Base-by-base conservation (phyloP, 441 rosid species). In the Iberis amara region DNA sequence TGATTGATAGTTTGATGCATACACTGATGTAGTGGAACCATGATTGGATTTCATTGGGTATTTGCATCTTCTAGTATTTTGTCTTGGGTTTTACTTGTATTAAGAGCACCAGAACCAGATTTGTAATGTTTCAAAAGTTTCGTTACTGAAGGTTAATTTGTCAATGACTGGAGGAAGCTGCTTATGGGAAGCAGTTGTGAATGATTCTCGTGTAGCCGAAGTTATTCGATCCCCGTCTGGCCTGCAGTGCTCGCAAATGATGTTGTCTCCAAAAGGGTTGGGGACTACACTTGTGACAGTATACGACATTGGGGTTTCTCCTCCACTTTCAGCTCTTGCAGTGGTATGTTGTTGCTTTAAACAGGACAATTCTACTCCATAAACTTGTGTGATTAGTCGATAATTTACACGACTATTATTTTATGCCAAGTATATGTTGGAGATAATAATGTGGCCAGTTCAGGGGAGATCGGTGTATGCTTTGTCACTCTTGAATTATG, bases 91-190 rank as follows among this genome's bases (percentile, higher is more conserved):
- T 11, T 43, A 51, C 44, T 30, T 38, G 47, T 35, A 43, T 38
- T 39, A 37, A 13, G 47, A 57, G 48, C 24, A 51, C 45, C 15
- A 58, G 6, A 28, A 44, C 45, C 7, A 26, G 39, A 41, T 54
- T 13, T 55, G 24, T 41, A 38, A 57, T 48, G 15, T 37, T 39
- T 55, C 30, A 21, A 36, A 48, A 21, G 9, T 50, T 61, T 59
- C 15, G 61, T 51, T 64, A 15, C 60, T 54, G 41, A 78, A 89
- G 99, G 86, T 71, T 46, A 84, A 89, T 74, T 70, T 92, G 53
- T 86, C 95, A 62, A 81, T 92, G 61, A 70, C 66, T 68, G 99
- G 99, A 57, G 99, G 99, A 48, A 92, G 96, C 74, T 89, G 97
- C 69, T 80, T 76, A 70, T 76, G 83, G 80, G 85, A 92, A 78